Evolutionary conservation across 2,329 filamentous ascomycete genomes (phyloP).

Genomic region (Alternaria burnsii): DNA sequence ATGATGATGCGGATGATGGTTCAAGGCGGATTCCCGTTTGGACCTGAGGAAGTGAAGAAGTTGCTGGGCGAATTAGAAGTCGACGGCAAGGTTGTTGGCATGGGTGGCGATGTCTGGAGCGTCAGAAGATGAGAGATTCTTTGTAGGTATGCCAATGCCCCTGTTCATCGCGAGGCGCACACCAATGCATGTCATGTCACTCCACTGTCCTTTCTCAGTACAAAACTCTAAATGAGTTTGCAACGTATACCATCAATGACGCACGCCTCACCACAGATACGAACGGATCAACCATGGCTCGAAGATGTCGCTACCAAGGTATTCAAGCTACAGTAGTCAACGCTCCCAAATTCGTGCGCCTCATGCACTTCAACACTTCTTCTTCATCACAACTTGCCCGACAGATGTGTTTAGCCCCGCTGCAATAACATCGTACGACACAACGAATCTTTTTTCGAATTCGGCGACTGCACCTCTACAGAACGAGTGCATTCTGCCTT

Average conservation of each 20-base stretch:
- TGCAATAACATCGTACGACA: too few relatives aligned
- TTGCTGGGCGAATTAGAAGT: conserved; percentile 77
- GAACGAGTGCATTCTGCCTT: too few relatives aligned
- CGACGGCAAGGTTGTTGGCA: conserved; percentile 38
- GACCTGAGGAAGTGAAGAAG: conserved; percentile 84
- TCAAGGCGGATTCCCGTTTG: conserved; percentile 86
- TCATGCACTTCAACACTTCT: too few relatives aligned
- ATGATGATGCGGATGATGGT: conserved; percentile 97
- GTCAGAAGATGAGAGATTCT: conserved; percentile 32
- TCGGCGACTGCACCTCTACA: too few relatives aligned
- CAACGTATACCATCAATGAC: neutral
- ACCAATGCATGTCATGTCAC: neutral
- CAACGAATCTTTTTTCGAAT: too few relatives aligned
- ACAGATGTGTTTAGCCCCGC: too few relatives aligned
- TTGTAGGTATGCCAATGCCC: neutral
- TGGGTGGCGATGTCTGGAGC: conserved; percentile 47
- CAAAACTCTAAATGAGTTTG: neutral
- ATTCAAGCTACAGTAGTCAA: too few relatives aligned
- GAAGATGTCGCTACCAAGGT: too few relatives aligned
- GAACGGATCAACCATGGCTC: too few relatives aligned
- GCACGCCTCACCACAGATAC: neutral
- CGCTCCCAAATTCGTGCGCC: too few relatives aligned
- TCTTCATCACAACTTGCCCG: too few relatives aligned
- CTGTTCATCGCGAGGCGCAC: neutral
- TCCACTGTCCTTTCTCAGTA: neutral